phyloP scores from a whole-genome alignment of 1,284 basidiomycete species.

The Rhodotorula sp. region DNA sequence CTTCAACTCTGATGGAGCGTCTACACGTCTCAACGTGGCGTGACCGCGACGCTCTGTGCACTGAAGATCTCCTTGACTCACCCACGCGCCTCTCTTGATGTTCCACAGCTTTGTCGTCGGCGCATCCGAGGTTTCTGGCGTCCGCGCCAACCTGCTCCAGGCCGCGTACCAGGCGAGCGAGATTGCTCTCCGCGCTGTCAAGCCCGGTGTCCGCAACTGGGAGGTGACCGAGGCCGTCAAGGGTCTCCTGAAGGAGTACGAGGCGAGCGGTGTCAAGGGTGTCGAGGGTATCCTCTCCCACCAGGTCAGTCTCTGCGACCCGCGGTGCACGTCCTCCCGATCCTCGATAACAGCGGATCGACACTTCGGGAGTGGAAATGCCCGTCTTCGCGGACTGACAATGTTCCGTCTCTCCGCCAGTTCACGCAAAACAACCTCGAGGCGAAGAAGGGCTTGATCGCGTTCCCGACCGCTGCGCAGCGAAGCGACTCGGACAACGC shows the following conservation, averaged over 20 bases:
- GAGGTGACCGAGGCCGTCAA: constrained; percentile 82
- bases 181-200: constrained; percentile 59
- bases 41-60: no score
- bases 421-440: constrained; percentile 92
- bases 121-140: constrained; percentile 71
- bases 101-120: constrained; percentile 65
- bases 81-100: background rate
- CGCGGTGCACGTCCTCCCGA: no score
- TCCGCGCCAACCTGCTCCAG: constrained; percentile 83
- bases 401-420: constrained; percentile 51
- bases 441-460: constrained; percentile 91
- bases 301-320: constrained; percentile 38
- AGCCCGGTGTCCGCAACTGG: constrained; percentile 77
- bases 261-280: constrained; percentile 70
- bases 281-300: constrained; percentile 67
- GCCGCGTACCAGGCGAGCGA: constrained; percentile 93
- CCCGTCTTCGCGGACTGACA: no score
- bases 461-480: constrained; percentile 80
- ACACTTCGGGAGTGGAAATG: no score
- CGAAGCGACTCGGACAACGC: constrained; percentile 75
- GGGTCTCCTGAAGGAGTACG: constrained; percentile 57
- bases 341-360: no score
- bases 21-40: background rate
- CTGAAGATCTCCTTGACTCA: background rate
- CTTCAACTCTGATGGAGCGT: background rate